Percentiles rank a stretch among this genome's conserved stretches.
These are phyloP conservation scores for Vaccinium myrtillus DNA, from an alignment of 148 eudicot genomes.

Conservation along the genomic window DNA sequence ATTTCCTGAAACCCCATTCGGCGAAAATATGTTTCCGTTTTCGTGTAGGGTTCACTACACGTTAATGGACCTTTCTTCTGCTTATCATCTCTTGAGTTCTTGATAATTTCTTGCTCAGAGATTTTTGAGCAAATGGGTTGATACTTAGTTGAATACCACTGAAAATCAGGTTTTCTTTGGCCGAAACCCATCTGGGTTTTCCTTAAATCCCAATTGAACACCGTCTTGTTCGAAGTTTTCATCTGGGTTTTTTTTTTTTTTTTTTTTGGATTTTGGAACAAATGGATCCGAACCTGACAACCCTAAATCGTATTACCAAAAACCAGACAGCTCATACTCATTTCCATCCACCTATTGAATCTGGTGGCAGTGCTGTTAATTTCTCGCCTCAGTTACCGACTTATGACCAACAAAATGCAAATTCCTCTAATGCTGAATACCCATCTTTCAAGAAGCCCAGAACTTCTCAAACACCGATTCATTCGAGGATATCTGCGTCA, in stretches of 20 bases:
- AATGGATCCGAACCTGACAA: slow-evolving; percentile 1
- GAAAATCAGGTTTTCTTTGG: not conserved
- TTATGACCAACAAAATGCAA: not conserved
- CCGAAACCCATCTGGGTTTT: slow-evolving; percentile 7
- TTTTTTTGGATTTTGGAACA: not conserved
- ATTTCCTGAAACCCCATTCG: not conserved
- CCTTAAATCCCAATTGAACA: not conserved
- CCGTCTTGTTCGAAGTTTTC: not conserved
- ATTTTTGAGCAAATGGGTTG: not conserved
- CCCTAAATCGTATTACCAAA: slow-evolving; percentile 3
- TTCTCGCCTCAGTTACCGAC: not conserved
- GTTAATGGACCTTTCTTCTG: not conserved
- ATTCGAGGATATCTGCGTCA: not conserved
- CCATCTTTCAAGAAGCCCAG: slow-evolving; percentile 24
- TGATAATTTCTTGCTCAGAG: not conserved
- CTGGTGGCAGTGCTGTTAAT: not conserved
- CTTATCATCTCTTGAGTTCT: not conserved
- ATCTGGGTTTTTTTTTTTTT: not conserved
- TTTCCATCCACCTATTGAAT: not conserved
- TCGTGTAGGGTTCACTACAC: not conserved
- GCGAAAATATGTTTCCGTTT: not conserved
- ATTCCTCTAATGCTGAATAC: not conserved
- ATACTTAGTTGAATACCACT: not conserved
- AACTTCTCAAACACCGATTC: slow-evolving; percentile 8
- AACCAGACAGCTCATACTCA: not conserved